These are phyloP conservation scores for Citrullus amarus DNA, from an alignment of 306 rosid species.

Conservation along the genomic window DNA sequence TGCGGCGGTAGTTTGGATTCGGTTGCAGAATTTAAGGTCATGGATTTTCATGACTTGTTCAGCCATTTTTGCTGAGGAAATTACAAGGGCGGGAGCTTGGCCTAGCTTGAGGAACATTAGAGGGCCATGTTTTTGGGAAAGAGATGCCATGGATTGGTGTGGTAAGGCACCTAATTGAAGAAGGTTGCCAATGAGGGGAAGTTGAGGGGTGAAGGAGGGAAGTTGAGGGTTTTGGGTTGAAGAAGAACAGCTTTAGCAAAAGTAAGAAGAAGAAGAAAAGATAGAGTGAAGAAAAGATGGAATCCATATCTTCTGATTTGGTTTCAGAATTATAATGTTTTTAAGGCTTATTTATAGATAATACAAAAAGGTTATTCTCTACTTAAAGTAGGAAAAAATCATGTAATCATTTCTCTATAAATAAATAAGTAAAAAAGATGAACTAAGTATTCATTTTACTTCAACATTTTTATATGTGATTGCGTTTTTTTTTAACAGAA, in stretches of 20 bases:
- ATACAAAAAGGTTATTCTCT: too few relatives aligned
- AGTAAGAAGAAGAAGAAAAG: not conserved
- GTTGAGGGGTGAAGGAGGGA: slow-evolving; percentile 4
- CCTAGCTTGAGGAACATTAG: not conserved
- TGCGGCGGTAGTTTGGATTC: not conserved
- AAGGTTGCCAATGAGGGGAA: slow-evolving; percentile 4
- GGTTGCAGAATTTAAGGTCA: slow-evolving; percentile 9
- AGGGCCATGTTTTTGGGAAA: not conserved
- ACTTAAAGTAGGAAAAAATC: too few relatives aligned
- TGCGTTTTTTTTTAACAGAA: too few relatives aligned
- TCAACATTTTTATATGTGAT: too few relatives aligned
- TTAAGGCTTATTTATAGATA: too few relatives aligned
- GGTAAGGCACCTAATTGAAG: slow-evolving; percentile 13
- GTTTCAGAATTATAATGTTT: not conserved
- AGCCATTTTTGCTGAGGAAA: slow-evolving; percentile 18
- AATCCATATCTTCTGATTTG: not conserved
- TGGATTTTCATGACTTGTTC: slow-evolving; percentile 15
- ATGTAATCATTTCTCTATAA: too few relatives aligned
- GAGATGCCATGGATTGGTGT: slow-evolving; percentile 6
- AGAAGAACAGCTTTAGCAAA: not conserved
- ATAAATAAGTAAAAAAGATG: too few relatives aligned
- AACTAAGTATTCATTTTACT: too few relatives aligned
- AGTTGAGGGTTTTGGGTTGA: not conserved
- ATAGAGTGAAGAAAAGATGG: not conserved
- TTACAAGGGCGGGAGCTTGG: not conserved